These are phyloP conservation scores for Metschnikowia corniflorae DNA, from an alignment of 805 yeast genomes.

Conservation along the genomic window DNA sequence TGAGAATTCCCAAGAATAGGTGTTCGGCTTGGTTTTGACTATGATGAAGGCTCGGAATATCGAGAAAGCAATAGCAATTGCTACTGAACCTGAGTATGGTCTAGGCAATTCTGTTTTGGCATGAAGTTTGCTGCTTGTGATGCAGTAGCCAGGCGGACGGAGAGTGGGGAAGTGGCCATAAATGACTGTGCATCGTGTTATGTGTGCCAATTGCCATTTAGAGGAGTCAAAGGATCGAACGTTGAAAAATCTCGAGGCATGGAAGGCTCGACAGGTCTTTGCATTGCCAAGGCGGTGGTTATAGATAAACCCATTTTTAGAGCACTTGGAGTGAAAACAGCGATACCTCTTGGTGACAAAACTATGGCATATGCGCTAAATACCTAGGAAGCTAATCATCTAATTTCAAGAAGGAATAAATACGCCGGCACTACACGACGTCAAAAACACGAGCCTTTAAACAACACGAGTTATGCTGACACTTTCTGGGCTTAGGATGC, in stretches of 20 bases:
- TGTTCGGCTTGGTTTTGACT: constrained; percentile 88
- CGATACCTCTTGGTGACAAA: constrained; percentile 83
- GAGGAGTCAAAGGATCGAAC: constrained; percentile 90
- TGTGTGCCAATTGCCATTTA: constrained; percentile 95
- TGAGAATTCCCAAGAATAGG: constrained; percentile 87
- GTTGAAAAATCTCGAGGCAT: constrained; percentile 98
- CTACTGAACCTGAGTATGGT: constrained; percentile 85
- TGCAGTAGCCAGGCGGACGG: constrained; percentile 57
- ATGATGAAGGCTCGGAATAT: constrained; percentile 67
- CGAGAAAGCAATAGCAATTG: constrained; percentile 67
- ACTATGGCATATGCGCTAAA: no score
- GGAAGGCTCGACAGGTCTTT: constrained; percentile 90
- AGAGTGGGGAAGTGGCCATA: constrained; percentile 91
- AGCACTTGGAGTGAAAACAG: constrained; percentile 56
- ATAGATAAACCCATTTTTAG: constrained; percentile 73
- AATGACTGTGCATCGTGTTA: constrained; percentile 97
- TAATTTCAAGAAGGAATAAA: no score
- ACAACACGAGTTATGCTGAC: no score
- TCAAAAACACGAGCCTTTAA: no score
- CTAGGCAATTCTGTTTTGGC: constrained; percentile 89
- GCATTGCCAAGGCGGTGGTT: constrained; percentile 83
- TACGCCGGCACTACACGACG: no score
- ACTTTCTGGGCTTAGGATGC: no score
- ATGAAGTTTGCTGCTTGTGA: constrained; percentile 53
- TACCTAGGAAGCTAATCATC: no score